phyloP scores from a whole-genome alignment of 352 stramenopile genomes.

The Globisporangium radiosum region DNA sequence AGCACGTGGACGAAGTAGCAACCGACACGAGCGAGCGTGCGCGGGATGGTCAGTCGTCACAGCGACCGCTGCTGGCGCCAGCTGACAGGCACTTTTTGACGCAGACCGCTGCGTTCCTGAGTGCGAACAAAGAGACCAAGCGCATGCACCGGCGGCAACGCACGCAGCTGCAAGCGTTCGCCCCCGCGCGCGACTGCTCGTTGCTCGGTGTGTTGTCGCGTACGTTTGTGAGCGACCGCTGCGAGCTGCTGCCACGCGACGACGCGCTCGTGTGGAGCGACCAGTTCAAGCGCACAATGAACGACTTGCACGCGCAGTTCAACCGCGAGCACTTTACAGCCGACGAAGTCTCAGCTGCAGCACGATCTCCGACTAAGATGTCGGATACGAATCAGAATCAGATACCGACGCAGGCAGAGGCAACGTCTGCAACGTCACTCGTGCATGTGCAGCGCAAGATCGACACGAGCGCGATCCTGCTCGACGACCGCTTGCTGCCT shows the following conservation, averaged over 20 bases:
- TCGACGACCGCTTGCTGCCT: conserved; percentile 56
- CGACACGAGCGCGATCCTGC: conserved; percentile 47
- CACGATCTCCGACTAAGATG: too few relatives aligned
- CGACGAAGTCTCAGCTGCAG: conserved; percentile 3
- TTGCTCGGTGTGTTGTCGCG: conserved; percentile 62
- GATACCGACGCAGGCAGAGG: not conserved
- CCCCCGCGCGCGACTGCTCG: conserved; percentile 62
- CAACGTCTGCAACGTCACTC: not conserved
- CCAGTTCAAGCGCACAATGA: conserved; percentile 63
- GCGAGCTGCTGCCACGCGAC: conserved; percentile 58
- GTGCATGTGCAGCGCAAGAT: conserved; percentile 76
- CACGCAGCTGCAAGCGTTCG: conserved; percentile 52
- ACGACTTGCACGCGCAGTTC: conserved; percentile 67
- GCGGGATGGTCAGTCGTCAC: not conserved
- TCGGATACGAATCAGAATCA: too few relatives aligned
- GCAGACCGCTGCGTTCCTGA: conserved; percentile 53
- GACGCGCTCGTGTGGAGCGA: conserved; percentile 43
- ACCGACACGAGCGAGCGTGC: not conserved
- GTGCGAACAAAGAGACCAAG: conserved; percentile 80
- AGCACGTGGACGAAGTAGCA: not conserved
- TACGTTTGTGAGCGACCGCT: conserved; percentile 63
- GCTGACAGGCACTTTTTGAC: conserved; percentile 39
- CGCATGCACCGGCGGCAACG: conserved; percentile 72
- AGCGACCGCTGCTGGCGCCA: not conserved
- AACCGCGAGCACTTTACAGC: conserved; percentile 52